Conservation (phyloP, 83 land plant species). For the Picea abies region DNA sequence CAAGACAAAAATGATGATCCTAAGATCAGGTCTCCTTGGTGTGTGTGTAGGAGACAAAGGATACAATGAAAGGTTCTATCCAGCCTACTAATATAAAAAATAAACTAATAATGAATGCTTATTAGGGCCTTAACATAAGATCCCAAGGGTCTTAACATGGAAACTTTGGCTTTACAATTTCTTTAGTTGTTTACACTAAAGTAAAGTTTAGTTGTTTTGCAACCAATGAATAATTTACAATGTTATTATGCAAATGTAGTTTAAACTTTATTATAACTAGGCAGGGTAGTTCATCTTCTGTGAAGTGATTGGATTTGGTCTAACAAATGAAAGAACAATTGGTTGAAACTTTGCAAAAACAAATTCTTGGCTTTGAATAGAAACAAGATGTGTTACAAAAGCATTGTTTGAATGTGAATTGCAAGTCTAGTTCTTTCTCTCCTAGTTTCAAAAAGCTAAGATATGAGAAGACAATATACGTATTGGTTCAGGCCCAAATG, state of each 20-base stretch:
- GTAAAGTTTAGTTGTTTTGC: background rate
- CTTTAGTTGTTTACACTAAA: background rate
- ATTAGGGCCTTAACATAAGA: no score
- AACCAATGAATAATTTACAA: background rate
- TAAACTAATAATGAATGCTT: no score
- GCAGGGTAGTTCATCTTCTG: no score
- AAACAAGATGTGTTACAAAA: slow-evolving; percentile 16
- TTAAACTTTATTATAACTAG: background rate
- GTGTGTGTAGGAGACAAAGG: no score
- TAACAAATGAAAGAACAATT: slow-evolving; percentile 13
- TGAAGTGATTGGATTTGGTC: slow-evolving; percentile 11
- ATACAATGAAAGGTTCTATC: no score
- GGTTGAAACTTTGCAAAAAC: slow-evolving; percentile 6
- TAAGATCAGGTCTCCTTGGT: no score
- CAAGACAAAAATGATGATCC: no score
- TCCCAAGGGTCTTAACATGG: no score
- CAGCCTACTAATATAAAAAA: no score
- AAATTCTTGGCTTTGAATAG: slow-evolving; percentile 7
- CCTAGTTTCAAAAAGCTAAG: background rate
- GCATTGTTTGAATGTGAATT: slow-evolving; percentile 10
- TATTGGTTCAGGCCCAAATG: background rate
- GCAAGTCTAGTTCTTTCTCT: slow-evolving; percentile 7
- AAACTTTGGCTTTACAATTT: background rate
- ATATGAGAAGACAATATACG: background rate
- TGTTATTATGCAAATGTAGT: background rate